Conservation (phyloP, 768 basidiomycete species). For the Amanita brunnescens region DNA sequence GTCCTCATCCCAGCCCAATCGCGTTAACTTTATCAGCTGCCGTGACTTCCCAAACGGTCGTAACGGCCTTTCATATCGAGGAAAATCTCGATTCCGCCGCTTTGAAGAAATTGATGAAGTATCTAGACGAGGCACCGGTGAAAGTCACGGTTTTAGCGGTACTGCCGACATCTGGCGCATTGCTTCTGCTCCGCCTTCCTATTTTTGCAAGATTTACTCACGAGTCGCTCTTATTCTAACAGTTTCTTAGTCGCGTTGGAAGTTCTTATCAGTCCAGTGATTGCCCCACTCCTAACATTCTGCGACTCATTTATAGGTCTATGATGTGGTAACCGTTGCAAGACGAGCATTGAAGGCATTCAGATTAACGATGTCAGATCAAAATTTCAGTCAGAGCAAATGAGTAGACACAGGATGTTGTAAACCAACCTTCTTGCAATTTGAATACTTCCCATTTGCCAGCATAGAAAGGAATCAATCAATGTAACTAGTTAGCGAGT, state of each 20-base stretch:
- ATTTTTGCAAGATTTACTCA: constrained; percentile 9
- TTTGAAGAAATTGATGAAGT: neutral
- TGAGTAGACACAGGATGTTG: too few relatives aligned
- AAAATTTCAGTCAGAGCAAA: too few relatives aligned
- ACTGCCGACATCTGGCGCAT: constrained; percentile 9
- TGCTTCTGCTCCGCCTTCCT: constrained; percentile 11
- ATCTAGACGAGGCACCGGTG: neutral
- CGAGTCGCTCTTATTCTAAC: too few relatives aligned
- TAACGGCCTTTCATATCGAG: constrained; percentile 8
- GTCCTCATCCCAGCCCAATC: neutral
- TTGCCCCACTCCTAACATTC: constrained; percentile 1
- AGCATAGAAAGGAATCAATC: too few relatives aligned
- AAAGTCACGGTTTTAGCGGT: constrained; percentile 8
- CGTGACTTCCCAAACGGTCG: constrained; percentile 6
- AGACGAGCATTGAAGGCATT: too few relatives aligned
- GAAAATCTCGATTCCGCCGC: neutral
- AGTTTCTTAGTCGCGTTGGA: neutral
- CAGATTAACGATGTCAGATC: too few relatives aligned
- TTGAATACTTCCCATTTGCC: too few relatives aligned
- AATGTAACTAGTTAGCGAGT: too few relatives aligned
- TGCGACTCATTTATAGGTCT: neutral
- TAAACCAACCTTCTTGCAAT: too few relatives aligned
- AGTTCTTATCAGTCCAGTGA: constrained; percentile 4
- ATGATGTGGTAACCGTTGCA: neutral
- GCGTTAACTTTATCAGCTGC: too few relatives aligned